Base-by-base conservation (phyloP, 2,329 filamentous ascomycete species). In the Mariannaea sp. region DNA sequence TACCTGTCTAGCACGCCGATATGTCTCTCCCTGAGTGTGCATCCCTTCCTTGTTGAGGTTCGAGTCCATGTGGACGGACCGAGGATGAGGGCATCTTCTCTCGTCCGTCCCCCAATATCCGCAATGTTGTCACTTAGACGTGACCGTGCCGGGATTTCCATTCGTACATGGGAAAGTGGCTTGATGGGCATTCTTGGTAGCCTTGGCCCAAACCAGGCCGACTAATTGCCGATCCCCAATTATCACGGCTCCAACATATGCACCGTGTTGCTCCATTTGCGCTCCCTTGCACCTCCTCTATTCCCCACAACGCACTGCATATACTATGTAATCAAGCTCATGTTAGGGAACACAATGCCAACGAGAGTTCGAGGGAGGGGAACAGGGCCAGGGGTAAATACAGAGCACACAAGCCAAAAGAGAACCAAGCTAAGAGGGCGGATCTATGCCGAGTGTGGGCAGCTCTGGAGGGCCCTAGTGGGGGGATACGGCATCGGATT, bases 171-270 rank as follows among this genome's bases (percentile, higher is more conserved):
- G 19, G 39, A 47, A 47, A 47, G 44, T 47, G 44, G 44, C 13
- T 47, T 47, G 17, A 46, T 46, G 43, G 32, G n/a, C n/a, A 38
- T 46, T 38, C 29, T 12, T 13, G 29, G 9, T 4, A 12, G 13
- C 9, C 9, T 6, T 32, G 29, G 5, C 29, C 29, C 4, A 12
- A 39, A 24, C 19, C 24, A 24, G 46, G 30, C 35, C 27, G 22
- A 22, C 45, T 36, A 41, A 49, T 32, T 49, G 33, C 51, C 45
- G 45, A 49, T 49, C 51, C 36, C 39, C 42, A 22, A n/a, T n/a
- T n/a, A n/a, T n/a, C n/a, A n/a, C n/a, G n/a, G n/a, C n/a, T n/a
- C n/a, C n/a, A n/a, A n/a, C n/a, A n/a, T n/a, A n/a, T n/a, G n/a
- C n/a, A n/a, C n/a, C n/a, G n/a, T n/a, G n/a, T n/a, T n/a, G 19